A percentile compares a stretch with the other conserved stretches of the same genome.
These are phyloP conservation scores for Globisporangium perplexum DNA, from an alignment of 352 stramenopile genomes.

Conservation along the genomic window DNA sequence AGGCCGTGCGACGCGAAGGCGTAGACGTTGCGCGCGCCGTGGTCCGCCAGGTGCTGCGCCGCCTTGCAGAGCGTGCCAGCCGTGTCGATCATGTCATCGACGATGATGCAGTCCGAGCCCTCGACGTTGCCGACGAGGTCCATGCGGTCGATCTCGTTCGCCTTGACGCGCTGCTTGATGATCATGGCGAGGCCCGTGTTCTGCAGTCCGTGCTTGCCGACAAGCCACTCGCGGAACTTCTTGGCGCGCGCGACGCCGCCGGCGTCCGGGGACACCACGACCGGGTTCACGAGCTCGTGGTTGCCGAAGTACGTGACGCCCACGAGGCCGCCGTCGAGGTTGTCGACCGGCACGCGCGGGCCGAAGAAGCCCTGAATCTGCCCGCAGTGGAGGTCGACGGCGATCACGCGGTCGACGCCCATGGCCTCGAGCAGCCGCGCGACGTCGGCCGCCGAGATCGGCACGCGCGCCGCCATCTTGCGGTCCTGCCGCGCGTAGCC, in stretches of 20 bases:
- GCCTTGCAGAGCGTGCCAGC: conserved; percentile 98
- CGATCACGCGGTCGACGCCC: conserved; percentile 85
- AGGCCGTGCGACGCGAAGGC: conserved; percentile 99
- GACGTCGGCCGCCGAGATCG: conserved; percentile 94
- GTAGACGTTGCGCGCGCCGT: conserved; percentile 97
- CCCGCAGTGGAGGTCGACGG: conserved; percentile 83
- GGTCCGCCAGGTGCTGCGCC: conserved; percentile 94
- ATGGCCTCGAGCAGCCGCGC: conserved; percentile 82
- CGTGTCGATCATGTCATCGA: conserved; percentile 99
- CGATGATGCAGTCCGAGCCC: conserved; percentile 99
- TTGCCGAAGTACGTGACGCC: conserved; percentile 93
- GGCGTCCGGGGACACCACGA: conserved; percentile 99
- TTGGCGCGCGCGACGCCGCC: conserved; percentile 99
- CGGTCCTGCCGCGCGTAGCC: conserved; percentile 89
- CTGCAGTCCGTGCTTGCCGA: conserved; percentile 95
- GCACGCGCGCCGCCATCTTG: conserved; percentile 94
- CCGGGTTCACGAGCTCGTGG: conserved; percentile 98
- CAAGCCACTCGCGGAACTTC: conserved; percentile 99
- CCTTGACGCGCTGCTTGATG: conserved; percentile 99
- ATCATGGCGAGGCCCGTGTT: conserved; percentile 99
- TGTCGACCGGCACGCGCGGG: conserved; percentile 98
- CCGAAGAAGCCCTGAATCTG: conserved; percentile 98
- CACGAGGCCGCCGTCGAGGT: conserved; percentile 94
- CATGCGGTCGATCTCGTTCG: conserved; percentile 98
- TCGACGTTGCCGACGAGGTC: conserved; percentile 98